These are phyloP conservation scores for Lycium barbarum DNA, from an alignment of 257 asterid species.

Conservation along the genomic window DNA sequence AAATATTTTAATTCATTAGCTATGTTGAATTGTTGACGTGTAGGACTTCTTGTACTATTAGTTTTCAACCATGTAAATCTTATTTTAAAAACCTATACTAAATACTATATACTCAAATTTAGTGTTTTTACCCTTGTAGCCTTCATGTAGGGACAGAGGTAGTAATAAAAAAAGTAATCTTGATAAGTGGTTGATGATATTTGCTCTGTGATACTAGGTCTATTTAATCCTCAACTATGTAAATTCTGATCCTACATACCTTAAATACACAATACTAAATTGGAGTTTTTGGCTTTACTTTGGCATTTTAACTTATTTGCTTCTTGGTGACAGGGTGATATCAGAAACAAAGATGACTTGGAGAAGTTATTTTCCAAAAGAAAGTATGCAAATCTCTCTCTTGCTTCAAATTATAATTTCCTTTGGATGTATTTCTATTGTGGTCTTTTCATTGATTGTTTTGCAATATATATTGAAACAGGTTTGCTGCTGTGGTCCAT, in stretches of 20 bases:
- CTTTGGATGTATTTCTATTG: not conserved
- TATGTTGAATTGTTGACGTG: no score
- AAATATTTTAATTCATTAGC: no score
- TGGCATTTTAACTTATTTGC: slow-evolving; percentile 14
- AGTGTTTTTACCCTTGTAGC: no score
- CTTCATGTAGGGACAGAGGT: no score
- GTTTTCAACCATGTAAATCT: no score
- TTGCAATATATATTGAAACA: slow-evolving; percentile 29
- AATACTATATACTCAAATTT: no score
- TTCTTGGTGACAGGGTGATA: slow-evolving; percentile 81
- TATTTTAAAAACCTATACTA: no score
- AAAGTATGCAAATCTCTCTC: slow-evolving; percentile 52
- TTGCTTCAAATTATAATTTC: not conserved
- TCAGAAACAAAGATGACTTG: slow-evolving; percentile 84
- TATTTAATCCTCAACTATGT: not conserved
- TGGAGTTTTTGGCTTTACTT: not conserved
- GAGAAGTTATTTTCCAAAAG: slow-evolving; percentile 71
- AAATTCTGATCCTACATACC: not conserved
- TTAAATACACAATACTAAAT: not conserved
- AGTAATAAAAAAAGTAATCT: not conserved
- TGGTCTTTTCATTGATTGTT: slow-evolving; percentile 3
- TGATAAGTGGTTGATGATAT: not conserved
- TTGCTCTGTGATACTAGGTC: not conserved
- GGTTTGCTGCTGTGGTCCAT: slow-evolving; percentile 92
- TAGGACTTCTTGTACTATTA: no score